Conservation (phyloP, 371 early-diverging fungal species). For the Mortierella sp. region DNA sequence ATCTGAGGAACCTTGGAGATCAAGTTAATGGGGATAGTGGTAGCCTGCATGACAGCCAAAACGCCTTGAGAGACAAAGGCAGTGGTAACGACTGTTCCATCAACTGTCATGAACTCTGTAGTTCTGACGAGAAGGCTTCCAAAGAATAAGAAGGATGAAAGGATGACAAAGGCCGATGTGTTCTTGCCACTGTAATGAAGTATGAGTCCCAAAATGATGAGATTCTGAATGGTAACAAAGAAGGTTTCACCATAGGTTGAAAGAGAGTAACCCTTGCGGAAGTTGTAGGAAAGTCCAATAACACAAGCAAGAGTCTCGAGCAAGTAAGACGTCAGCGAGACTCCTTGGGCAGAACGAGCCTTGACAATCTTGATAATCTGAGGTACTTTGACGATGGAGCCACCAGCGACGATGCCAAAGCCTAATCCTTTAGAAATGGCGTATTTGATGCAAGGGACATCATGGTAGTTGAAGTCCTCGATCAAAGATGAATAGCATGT, state of each 20-base stretch:
- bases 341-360: constrained; percentile 81
- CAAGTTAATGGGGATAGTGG: constrained; percentile 85
- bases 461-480: constrained; percentile 73
- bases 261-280: constrained; percentile 85
- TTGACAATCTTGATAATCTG: constrained; percentile 92
- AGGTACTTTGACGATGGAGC: constrained; percentile 94
- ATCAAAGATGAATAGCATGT: constrained; percentile 76
- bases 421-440: constrained; percentile 91
- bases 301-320: constrained; percentile 87
- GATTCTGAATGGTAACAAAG: constrained; percentile 85
- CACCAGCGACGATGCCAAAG: constrained; percentile 91
- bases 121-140: constrained; percentile 44
- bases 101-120: constrained; percentile 10
- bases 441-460: constrained; percentile 84
- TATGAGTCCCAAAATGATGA: constrained; percentile 82
- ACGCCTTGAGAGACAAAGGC: constrained; percentile 61
- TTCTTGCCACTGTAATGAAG: constrained; percentile 66
- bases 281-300: constrained; percentile 88
- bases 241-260: constrained; percentile 93
- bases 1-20: constrained; percentile 93
- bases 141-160: constrained; percentile 44
- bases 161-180: constrained; percentile 44
- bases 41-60: constrained; percentile 76
- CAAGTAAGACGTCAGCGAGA: constrained; percentile 82
- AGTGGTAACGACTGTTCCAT: constrained; percentile 54